Percentiles rank a stretch among this genome's conserved stretches.
phyloP scores from a whole-genome alignment of 176 grass and related monocot species.

The Carex pumila region DNA sequence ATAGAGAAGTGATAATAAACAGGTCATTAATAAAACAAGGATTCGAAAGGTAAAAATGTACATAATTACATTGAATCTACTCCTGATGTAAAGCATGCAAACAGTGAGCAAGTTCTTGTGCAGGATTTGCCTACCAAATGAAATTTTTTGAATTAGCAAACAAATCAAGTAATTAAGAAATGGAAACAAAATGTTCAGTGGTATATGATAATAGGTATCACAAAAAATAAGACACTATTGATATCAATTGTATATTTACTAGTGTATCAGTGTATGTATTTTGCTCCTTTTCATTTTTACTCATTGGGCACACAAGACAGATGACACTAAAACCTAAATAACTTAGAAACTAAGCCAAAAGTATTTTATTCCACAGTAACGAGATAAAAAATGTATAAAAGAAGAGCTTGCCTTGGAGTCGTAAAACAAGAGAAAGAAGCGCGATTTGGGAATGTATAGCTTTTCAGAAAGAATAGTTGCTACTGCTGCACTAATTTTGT shows the following conservation, averaged over 20 bases:
- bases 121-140: constrained; percentile 71
- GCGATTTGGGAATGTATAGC: constrained; percentile 57
- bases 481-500: constrained; percentile 67
- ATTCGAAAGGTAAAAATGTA: constrained; percentile 9
- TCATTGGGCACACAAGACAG: background rate
- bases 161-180: constrained; percentile 21
- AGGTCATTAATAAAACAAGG: background rate
- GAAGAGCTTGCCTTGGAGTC: constrained; percentile 61
- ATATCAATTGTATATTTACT: background rate
- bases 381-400: background rate
- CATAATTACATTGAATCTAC: constrained; percentile 59
- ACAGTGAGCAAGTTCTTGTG: constrained; percentile 90
- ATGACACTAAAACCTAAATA: background rate
- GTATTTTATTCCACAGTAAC: background rate
- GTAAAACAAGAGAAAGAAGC: constrained; percentile 75
- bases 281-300: background rate
- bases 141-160: constrained; percentile 30
- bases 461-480: constrained; percentile 60
- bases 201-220: background rate
- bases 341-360: constrained; percentile 4
- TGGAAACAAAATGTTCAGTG: background rate
- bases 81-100: constrained; percentile 99
- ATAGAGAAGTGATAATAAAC: background rate
- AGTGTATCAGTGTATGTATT: background rate
- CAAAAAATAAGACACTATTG: background rate